Evolutionary conservation across 306 rosid genomes (phyloP).

Genomic region (Alnus rubra): DNA sequence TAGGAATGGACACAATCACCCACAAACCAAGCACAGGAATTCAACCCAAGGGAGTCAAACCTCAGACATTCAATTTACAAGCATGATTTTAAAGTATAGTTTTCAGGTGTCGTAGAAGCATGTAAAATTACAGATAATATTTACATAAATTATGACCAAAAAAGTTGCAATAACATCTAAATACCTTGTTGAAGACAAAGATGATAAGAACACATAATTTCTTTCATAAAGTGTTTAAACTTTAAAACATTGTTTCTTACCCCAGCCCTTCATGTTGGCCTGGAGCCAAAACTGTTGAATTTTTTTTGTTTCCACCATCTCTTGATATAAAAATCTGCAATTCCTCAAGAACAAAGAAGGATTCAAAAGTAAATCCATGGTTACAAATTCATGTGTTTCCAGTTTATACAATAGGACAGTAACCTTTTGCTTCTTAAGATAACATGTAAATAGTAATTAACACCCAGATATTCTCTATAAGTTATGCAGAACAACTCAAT

Average conservation of each 20-base stretch:
- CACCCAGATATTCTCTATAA: not conserved
- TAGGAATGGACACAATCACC: not conserved
- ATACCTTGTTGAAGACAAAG: not conserved
- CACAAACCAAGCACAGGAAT: not conserved
- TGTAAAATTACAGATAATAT: not conserved
- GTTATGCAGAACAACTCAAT: not conserved
- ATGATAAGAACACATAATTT: not conserved
- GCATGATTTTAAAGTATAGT: not conserved
- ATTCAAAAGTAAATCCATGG: slow-evolving; percentile 20
- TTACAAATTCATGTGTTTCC: not conserved
- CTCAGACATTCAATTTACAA: not conserved
- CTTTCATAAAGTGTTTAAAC: slow-evolving; percentile 22
- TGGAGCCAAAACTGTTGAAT: slow-evolving; percentile 95
- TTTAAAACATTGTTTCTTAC: slow-evolving; percentile 50
- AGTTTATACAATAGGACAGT: not conserved
- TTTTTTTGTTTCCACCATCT: slow-evolving; percentile 87
- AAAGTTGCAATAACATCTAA: not conserved
- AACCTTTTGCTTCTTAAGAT: slow-evolving; percentile 2
- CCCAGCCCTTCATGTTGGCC: slow-evolving; percentile 97
- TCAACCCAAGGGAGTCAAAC: not conserved
- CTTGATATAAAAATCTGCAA: slow-evolving; percentile 91
- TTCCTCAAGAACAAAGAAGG: slow-evolving; percentile 26
- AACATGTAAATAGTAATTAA: not conserved
- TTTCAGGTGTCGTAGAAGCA: not conserved
- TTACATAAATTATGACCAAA: not conserved